Conservation (phyloP, 2,329 filamentous ascomycete genomes). For the Aspergillus texensis region DNA sequence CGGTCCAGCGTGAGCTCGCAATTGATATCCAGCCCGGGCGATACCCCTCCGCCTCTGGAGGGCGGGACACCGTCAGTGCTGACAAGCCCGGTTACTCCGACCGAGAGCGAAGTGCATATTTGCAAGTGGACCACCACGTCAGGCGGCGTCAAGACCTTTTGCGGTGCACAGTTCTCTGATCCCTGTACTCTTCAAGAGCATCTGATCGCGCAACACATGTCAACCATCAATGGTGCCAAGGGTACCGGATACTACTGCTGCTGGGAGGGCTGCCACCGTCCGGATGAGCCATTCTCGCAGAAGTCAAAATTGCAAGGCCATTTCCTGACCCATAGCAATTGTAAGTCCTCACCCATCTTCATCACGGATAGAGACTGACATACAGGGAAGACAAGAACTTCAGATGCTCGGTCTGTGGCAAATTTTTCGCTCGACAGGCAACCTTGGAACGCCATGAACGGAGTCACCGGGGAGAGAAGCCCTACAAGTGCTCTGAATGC, state of each 20-base stretch:
- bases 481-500: slow-evolving; percentile 44
- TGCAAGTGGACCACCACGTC: slow-evolving; percentile 40
- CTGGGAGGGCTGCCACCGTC: slow-evolving; percentile 47
- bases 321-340: slow-evolving; percentile 49
- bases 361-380: slow-evolving; percentile 8
- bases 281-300: slow-evolving; percentile 48
- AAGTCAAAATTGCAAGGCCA: slow-evolving; percentile 50
- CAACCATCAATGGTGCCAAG: slow-evolving; percentile 39
- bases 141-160: slow-evolving; percentile 32
- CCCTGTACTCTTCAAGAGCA: slow-evolving; percentile 44
- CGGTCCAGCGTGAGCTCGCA: slow-evolving; percentile 42
- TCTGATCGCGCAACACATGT: slow-evolving; percentile 40
- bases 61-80: slow-evolving; percentile 37
- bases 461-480: slow-evolving; percentile 48
- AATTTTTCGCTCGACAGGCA: slow-evolving; percentile 46
- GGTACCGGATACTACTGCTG: slow-evolving; percentile 49
- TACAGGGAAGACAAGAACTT: slow-evolving; percentile 43
- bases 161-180: slow-evolving; percentile 40
- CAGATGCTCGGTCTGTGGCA: slow-evolving; percentile 44
- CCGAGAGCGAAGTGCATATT: slow-evolving; percentile 37
- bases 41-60: slow-evolving; percentile 41
- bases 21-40: slow-evolving; percentile 38
- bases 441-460: slow-evolving; percentile 48
- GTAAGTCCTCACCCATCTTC: slow-evolving; percentile 27
- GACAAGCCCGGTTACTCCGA: slow-evolving; percentile 38